A percentile compares a stretch with the other conserved stretches of the same genome.
Conservation (phyloP, 78 protist genomes). For the Dictyostelium firmibasis region DNA sequence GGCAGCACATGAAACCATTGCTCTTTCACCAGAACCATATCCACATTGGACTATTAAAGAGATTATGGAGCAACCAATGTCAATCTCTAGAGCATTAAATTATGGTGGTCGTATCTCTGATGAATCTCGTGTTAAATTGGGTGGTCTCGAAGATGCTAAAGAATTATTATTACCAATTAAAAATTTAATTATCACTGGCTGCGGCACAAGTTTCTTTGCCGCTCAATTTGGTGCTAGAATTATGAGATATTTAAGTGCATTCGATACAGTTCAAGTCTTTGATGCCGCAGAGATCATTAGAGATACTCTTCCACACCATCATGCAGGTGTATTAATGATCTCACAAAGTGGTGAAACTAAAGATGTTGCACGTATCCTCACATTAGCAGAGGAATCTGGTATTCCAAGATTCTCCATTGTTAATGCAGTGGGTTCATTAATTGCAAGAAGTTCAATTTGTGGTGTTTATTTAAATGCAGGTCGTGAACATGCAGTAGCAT, state of each 20-base stretch:
- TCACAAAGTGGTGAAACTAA: slow-evolving; percentile 82
- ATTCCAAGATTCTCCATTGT: slow-evolving; percentile 75
- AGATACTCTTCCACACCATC: slow-evolving; percentile 54
- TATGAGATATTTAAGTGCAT: slow-evolving; percentile 67
- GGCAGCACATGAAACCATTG: slow-evolving; percentile 76
- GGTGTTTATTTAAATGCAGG: slow-evolving; percentile 97
- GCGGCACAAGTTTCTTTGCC: slow-evolving; percentile 93
- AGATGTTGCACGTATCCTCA: slow-evolving; percentile 66
- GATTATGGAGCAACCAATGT: slow-evolving; percentile 97
- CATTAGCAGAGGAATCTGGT: slow-evolving; percentile 53
- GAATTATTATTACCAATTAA: slow-evolving; percentile 55
- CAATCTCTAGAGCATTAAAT: slow-evolving; percentile 82
- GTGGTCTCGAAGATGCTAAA: slow-evolving; percentile 86
- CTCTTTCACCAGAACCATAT: slow-evolving; percentile 78
- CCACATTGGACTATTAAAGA: slow-evolving; percentile 97
- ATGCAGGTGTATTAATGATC: slow-evolving; percentile 67
- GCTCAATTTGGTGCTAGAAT: slow-evolving; percentile 81
- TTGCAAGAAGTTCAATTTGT: slow-evolving; percentile 94
- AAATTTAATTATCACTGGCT: slow-evolving; percentile 89
- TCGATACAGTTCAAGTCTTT: slow-evolving; percentile 81
- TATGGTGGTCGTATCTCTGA: slow-evolving; percentile 89
- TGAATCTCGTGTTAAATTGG: slow-evolving; percentile 80
- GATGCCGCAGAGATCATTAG: slow-evolving; percentile 77
- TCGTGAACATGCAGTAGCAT: slow-evolving; percentile 98
- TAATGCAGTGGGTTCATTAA: slow-evolving; percentile 97